These are phyloP conservation scores for Coemansia sp. DNA, from an alignment of 192 early-diverging fungal genomes.

Conservation along the genomic window DNA sequence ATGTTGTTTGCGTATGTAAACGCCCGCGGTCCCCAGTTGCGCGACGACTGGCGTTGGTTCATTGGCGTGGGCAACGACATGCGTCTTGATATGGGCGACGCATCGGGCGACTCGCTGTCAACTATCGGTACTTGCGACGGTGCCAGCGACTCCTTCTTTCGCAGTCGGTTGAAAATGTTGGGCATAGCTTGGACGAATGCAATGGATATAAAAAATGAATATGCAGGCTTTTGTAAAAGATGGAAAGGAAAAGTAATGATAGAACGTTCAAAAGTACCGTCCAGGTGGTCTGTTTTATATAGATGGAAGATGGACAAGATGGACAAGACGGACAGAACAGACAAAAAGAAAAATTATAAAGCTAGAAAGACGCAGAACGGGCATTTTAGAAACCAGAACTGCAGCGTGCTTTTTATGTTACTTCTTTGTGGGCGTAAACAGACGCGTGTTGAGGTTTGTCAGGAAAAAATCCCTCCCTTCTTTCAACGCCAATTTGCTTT, in stretches of 20 bases:
- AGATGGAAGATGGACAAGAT: neutral
- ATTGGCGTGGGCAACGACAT: neutral
- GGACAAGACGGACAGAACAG: neutral
- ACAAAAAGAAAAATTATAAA: conserved; percentile 2
- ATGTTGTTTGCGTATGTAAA: conserved; percentile 35
- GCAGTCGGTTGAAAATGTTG: conserved; percentile 40
- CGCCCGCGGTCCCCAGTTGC: conserved; percentile 47
- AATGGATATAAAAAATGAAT: neutral
- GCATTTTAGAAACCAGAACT: neutral
- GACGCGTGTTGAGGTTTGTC: neutral
- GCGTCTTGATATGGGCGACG: neutral
- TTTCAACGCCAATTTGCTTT: neutral
- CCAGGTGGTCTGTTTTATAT: too few species aligned
- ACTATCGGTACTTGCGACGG: conserved; percentile 9
- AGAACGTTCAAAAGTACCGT: neutral
- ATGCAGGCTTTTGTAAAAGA: neutral
- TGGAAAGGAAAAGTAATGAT: neutral
- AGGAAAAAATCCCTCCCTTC: neutral
- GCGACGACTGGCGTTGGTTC: conserved; percentile 17
- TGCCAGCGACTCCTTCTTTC: conserved; percentile 8
- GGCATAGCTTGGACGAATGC: conserved; percentile 17
- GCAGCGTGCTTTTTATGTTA: neutral
- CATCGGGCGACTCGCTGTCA: neutral
- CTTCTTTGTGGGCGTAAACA: neutral
- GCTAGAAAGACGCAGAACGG: conserved; percentile 1